These are phyloP conservation scores for Coemansia asiatica DNA, from an alignment of 192 early-diverging fungal genomes.

Conservation along the genomic window DNA sequence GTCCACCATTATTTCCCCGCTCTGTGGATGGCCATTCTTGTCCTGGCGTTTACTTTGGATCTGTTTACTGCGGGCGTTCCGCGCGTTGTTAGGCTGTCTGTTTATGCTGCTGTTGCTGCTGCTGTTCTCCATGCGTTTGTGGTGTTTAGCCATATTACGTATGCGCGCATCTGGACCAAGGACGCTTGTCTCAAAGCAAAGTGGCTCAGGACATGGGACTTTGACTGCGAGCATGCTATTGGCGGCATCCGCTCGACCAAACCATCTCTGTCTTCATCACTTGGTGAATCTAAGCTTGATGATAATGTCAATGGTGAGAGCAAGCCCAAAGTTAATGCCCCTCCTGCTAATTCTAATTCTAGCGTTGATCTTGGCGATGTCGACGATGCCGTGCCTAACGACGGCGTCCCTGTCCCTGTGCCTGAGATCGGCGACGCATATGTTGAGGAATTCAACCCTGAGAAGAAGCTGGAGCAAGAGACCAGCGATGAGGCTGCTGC, in stretches of 20 bases:
- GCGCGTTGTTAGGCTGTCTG: conserved; percentile 37
- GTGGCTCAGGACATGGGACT: conserved; percentile 83
- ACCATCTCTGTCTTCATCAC: conserved; percentile 17
- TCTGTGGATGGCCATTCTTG: conserved; percentile 85
- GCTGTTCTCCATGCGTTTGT: conserved; percentile 61
- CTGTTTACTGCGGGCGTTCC: conserved; percentile 62
- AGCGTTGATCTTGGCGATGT: not conserved
- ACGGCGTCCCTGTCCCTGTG: not conserved
- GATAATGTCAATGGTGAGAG: no score
- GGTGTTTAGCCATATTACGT: conserved; percentile 75
- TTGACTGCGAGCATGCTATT: conserved; percentile 65
- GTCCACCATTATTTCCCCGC: conserved; percentile 94
- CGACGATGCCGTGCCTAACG: not conserved
- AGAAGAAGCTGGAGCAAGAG: conserved; percentile 4
- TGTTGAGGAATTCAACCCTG: not conserved
- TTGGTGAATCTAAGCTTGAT: no score
- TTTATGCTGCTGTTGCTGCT: conserved; percentile 53
- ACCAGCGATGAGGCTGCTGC: conserved; percentile 2
- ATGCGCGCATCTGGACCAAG: conserved; percentile 76
- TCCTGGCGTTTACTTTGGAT: conserved; percentile 74
- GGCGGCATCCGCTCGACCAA: conserved; percentile 36
- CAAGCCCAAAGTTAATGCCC: not conserved
- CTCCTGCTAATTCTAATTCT: not conserved
- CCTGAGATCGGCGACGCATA: conserved; percentile 9
- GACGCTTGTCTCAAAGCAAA: conserved; percentile 70